phyloP scores from a whole-genome alignment of 305 asterid species.

The Fraxinus nigra region DNA sequence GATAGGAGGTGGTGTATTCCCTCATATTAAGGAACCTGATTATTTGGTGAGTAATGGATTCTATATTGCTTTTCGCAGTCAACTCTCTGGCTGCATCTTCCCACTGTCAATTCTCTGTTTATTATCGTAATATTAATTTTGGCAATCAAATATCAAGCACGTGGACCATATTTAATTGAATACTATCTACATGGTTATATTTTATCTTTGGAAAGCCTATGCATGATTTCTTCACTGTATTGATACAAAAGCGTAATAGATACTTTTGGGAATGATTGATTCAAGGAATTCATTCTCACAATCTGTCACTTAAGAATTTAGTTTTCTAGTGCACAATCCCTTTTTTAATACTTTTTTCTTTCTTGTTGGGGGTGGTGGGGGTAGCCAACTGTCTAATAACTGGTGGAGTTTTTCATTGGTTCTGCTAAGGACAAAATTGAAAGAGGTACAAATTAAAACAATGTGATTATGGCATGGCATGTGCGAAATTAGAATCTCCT shows the following conservation, averaged over 20 bases:
- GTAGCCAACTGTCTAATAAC: neutral
- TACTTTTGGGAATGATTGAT: neutral
- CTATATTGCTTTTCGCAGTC: neutral
- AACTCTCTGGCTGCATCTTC: neutral
- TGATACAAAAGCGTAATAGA: neutral
- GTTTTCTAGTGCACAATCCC: neutral
- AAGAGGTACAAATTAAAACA: neutral
- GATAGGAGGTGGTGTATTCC: conserved; percentile 98
- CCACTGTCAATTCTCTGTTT: neutral
- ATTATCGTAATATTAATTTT: conserved; percentile 2
- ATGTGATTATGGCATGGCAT: neutral
- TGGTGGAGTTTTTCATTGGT: neutral
- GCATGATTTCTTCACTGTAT: neutral
- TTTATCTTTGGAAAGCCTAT: neutral
- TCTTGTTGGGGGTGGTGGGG: neutral
- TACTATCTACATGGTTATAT: neutral
- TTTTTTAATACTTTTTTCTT: neutral
- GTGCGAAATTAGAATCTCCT: neutral
- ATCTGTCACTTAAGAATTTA: neutral
- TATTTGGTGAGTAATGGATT: conserved; percentile 65
- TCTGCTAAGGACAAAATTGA: neutral
- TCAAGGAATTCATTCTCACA: neutral
- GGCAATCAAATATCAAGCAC: neutral
- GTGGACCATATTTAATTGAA: neutral
- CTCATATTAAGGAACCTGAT: conserved; percentile 98